Percentiles rank a stretch among this genome's conserved stretches.
phyloP scores from a whole-genome alignment of 208 protist genomes.

The Leishmania tarentolae region DNA sequence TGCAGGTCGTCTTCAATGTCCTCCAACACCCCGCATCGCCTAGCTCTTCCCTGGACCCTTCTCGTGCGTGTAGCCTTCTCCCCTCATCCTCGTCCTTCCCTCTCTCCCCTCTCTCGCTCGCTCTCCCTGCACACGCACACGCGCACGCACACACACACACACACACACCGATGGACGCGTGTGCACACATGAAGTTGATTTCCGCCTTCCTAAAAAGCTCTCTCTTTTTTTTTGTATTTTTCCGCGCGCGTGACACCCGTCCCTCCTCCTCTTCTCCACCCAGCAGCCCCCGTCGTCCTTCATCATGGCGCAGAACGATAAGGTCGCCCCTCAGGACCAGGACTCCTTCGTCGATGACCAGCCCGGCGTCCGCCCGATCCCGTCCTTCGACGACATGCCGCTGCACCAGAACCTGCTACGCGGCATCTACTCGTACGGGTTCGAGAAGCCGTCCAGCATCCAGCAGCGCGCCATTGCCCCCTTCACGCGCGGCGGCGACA shows the following conservation, averaged over 20 bases:
- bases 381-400: too few relatives aligned
- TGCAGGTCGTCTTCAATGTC: neutral
- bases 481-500: too few relatives aligned
- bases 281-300: neutral
- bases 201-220: slow-evolving; percentile 49
- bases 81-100: neutral
- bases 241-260: slow-evolving; percentile 11
- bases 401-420: too few relatives aligned
- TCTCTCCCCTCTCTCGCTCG: neutral
- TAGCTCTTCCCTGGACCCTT: neutral
- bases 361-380: too few relatives aligned
- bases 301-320: slow-evolving; percentile 79
- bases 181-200: slow-evolving; percentile 22
- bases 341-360: too few relatives aligned
- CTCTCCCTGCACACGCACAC: neutral
- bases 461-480: too few relatives aligned
- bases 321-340: slow-evolving; percentile 86
- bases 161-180: neutral
- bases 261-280: neutral
- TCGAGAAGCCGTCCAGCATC: too few relatives aligned
- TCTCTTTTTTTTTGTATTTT: slow-evolving; percentile 53
- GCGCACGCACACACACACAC: neutral
- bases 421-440: too few relatives aligned
- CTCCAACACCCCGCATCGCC: neutral
- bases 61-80: slow-evolving; percentile 31